phyloP scores from a whole-genome alignment of 768 basidiomycete species.

The Rhodocollybia butyracea region DNA sequence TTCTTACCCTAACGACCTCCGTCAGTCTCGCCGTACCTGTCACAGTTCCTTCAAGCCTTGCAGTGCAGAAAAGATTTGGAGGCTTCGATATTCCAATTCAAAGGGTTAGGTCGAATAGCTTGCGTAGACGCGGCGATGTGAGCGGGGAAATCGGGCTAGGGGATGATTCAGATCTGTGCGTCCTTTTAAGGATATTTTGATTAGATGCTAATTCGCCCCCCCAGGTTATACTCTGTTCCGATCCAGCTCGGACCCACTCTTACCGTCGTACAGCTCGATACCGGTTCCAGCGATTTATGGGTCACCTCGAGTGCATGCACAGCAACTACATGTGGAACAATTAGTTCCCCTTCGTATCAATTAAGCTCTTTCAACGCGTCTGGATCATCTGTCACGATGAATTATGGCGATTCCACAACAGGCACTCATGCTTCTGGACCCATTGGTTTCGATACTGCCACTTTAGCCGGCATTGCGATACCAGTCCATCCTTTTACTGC shows the following conservation, averaged over 20 bases:
- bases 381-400: slow-evolving; percentile 34
- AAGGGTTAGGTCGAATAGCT: background rate
- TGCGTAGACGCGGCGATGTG: slow-evolving; percentile 19
- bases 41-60: background rate
- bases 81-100: background rate
- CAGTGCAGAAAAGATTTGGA: background rate
- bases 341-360: slow-evolving; percentile 39
- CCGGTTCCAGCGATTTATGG: slow-evolving; percentile 74
- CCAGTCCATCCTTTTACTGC: slow-evolving; percentile 52
- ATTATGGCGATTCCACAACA: slow-evolving; percentile 68
- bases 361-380: slow-evolving; percentile 32
- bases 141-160: slow-evolving; percentile 33
- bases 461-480: slow-evolving; percentile 51
- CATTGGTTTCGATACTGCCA: slow-evolving; percentile 50
- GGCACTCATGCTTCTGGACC: slow-evolving; percentile 59
- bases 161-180: slow-evolving; percentile 34
- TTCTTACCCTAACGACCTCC: background rate
- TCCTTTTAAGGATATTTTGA: background rate
- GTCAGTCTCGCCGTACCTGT: background rate
- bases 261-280: slow-evolving; percentile 47
- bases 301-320: slow-evolving; percentile 51
- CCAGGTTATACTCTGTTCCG: slow-evolving; percentile 33
- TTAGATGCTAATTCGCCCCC: background rate
- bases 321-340: slow-evolving; percentile 33
- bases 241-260: slow-evolving; percentile 28